phyloP scores from a whole-genome alignment of 495 filamentous ascomycete genomes.

The Hypomontagnella submonticulosa region DNA sequence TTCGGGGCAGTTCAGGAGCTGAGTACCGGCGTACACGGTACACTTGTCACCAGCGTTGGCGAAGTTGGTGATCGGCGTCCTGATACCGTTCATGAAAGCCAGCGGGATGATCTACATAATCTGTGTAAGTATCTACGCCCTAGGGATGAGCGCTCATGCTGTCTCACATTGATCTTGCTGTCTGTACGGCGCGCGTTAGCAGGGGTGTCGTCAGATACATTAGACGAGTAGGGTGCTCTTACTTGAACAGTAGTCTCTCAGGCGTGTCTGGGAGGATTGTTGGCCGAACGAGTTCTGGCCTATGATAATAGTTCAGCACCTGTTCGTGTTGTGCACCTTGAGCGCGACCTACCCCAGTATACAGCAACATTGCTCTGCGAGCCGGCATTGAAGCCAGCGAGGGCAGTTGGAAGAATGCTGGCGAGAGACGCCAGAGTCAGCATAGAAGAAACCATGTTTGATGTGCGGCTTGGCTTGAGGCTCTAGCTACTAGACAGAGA shows the following conservation, averaged over 20 bases:
- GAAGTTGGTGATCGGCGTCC: conserved; percentile 67
- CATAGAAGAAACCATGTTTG: conserved; percentile 41
- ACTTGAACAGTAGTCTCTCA: conserved; percentile 67
- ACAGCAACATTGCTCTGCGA: conserved; percentile 69
- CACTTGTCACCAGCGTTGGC: conserved; percentile 68
- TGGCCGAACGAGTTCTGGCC: conserved; percentile 61
- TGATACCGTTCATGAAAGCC: conserved; percentile 69
- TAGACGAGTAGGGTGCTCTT: conserved; percentile 38
- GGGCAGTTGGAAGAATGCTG: conserved; percentile 45
- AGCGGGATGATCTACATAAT: conserved; percentile 65
- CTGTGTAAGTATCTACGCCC: conserved; percentile 17
- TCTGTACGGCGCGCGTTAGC: conserved; percentile 41
- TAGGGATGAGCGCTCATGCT: neutral
- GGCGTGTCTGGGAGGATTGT: conserved; percentile 56
- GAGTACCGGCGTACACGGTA: conserved; percentile 65
- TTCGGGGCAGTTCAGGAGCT: conserved; percentile 69
- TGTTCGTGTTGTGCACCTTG: neutral
- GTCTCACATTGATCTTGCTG: conserved; percentile 46
- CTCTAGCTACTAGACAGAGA: conserved; percentile 20
- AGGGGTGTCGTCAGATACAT: neutral
- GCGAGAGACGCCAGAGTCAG: conserved; percentile 41
- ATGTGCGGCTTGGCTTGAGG: conserved; percentile 16
- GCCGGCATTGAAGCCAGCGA: conserved; percentile 61
- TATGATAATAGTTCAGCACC: conserved; percentile 42
- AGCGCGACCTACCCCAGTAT: conserved; percentile 66